A percentile compares a stretch with the other conserved stretches of the same genome.
phyloP scores from a whole-genome alignment of 2,329 filamentous ascomycete genomes.

The Meredithiella fracta region DNA sequence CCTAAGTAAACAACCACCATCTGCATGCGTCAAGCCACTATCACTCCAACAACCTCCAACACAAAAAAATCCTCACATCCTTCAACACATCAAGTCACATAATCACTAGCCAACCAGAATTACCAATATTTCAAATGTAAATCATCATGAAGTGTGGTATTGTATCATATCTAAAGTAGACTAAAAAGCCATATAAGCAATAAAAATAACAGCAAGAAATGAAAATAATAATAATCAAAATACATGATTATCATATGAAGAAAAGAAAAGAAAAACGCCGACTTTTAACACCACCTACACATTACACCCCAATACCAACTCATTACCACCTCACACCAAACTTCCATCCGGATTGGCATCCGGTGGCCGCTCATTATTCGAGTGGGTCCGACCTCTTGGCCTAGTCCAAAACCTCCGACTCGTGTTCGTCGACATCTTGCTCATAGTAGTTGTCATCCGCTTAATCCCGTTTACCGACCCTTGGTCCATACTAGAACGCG shows the following conservation, averaged over 20 bases:
- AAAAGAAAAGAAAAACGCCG: not conserved
- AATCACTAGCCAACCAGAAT: not conserved
- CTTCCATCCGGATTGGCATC: slow-evolving; percentile 13
- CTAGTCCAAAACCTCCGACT: slow-evolving; percentile 12
- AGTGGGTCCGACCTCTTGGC: slow-evolving; percentile 11
- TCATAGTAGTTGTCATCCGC: slow-evolving; percentile 14
- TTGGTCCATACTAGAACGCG: slow-evolving; percentile 10
- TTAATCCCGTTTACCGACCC: slow-evolving; percentile 9
- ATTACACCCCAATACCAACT: not conserved
- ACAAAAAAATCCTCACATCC: not conserved
- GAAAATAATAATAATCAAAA: not conserved
- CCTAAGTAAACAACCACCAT: too few relatives aligned
- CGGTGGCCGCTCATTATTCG: not conserved
- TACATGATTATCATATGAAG: not conserved
- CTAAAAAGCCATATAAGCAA: not conserved
- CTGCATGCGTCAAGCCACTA: not conserved
- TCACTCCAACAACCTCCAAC: not conserved
- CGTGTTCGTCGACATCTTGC: slow-evolving; percentile 11
- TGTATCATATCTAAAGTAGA: not conserved
- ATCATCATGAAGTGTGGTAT: slow-evolving; percentile 1
- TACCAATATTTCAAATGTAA: not conserved
- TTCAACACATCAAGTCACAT: not conserved
- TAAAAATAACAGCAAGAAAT: not conserved
- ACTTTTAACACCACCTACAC: not conserved
- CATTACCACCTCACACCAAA: slow-evolving; percentile 7